These are phyloP conservation scores for Hemerocallis citrina DNA, from an alignment of 106 monocot species.

Conservation along the genomic window DNA sequence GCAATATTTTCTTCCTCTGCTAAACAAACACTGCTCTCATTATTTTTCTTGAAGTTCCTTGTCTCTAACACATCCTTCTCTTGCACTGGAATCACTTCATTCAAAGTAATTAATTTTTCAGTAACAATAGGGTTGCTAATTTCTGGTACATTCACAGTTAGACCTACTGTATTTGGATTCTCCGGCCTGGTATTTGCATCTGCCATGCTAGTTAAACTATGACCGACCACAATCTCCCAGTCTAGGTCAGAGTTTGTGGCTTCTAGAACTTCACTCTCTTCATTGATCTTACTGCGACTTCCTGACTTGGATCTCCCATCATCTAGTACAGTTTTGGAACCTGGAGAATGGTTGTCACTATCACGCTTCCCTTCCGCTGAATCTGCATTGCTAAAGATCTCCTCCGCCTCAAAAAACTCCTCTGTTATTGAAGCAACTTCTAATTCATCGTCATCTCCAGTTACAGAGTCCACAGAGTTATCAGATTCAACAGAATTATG, in stretches of 20 bases:
- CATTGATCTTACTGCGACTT: constrained; percentile 11
- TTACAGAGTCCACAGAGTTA: constrained; percentile 16
- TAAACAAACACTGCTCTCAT: constrained; percentile 1
- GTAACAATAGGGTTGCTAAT: constrained; percentile 3
- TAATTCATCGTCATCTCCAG: constrained; percentile 40
- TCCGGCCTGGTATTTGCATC: neutral
- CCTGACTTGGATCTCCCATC: constrained; percentile 18
- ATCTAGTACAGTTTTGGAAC: constrained; percentile 7
- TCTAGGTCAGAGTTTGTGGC: constrained; percentile 12
- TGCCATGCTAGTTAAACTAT: neutral
- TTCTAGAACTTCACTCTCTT: constrained; percentile 16
- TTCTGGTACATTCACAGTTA: neutral
- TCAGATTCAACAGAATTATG: constrained; percentile 38
- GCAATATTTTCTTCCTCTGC: constrained; percentile 12
- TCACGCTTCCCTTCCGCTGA: constrained; percentile 44
- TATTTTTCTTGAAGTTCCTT: constrained; percentile 13
- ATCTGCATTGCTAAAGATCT: constrained; percentile 66
- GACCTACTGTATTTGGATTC: neutral
- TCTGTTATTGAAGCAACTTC: constrained; percentile 55
- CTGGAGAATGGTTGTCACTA: constrained; percentile 23
- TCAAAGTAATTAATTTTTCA: constrained; percentile 26
- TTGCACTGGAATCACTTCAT: constrained; percentile 14
- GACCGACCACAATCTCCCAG: neutral
- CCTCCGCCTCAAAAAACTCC: constrained; percentile 57
- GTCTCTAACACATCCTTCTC: constrained; percentile 21